Evolutionary conservation across 106 monocot genomes (phyloP).

Genomic region (Narthecium ossifragum): DNA sequence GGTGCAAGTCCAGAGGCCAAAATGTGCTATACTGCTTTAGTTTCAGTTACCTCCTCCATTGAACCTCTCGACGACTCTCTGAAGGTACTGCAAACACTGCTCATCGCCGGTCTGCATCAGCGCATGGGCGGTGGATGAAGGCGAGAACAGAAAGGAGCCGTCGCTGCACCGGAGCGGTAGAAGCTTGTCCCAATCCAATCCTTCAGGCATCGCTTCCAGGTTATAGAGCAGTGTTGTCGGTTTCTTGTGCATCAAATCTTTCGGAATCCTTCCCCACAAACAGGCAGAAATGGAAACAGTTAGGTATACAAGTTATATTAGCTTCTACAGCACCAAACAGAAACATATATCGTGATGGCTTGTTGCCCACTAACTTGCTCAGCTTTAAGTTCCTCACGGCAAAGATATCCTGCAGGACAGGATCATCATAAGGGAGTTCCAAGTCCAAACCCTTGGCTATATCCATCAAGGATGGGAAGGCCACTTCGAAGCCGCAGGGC

Average conservation of each 20-base stretch:
- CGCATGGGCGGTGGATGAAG: slow-evolving; percentile 75
- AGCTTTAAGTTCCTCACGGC: slow-evolving; percentile 57
- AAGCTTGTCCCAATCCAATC: slow-evolving; percentile 62
- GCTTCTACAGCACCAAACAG: neutral
- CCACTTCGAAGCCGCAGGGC: slow-evolving; percentile 83
- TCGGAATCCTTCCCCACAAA: slow-evolving; percentile 80
- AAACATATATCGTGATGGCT: neutral
- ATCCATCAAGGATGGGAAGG: slow-evolving; percentile 69
- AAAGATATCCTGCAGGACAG: slow-evolving; percentile 41
- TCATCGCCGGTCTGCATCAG: slow-evolving; percentile 49
- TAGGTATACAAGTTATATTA: neutral
- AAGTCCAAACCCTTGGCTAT: slow-evolving; percentile 44
- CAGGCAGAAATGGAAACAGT: neutral
- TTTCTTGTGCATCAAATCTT: slow-evolving; percentile 61
- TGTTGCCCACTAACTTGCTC: slow-evolving; percentile 27
- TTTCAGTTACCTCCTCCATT: slow-evolving; percentile 54
- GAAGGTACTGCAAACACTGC: slow-evolving; percentile 60
- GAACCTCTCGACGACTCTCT: slow-evolving; percentile 36
- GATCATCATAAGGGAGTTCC: slow-evolving; percentile 52
- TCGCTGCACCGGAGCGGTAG: slow-evolving; percentile 48
- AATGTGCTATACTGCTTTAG: neutral
- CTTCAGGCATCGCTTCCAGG: slow-evolving; percentile 68
- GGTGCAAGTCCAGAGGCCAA: neutral
- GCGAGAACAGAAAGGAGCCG: slow-evolving; percentile 88
- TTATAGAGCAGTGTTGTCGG: slow-evolving; percentile 83